phyloP scores from a whole-genome alignment of 2,329 filamentous ascomycete genomes.

The Phaeosphaeriaceae sp. region DNA sequence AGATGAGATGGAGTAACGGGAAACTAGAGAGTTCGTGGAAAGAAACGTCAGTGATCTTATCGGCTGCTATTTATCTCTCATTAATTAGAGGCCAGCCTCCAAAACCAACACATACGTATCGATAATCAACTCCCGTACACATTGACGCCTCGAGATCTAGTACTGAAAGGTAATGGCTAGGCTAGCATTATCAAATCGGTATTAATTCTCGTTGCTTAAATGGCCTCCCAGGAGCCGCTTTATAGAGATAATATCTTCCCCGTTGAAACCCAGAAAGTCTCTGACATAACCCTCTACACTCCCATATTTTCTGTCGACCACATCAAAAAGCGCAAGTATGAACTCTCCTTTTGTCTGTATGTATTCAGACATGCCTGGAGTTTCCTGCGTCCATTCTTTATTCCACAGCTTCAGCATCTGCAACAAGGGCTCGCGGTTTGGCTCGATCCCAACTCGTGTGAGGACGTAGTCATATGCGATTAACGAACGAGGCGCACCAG shows the following conservation, averaged over 20 bases:
- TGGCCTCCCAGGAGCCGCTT: conserved; percentile 13
- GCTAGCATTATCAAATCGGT: too few relatives aligned
- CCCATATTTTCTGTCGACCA: conserved; percentile 21
- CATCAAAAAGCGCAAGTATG: conserved; percentile 19
- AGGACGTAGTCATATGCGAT: conserved; percentile 26
- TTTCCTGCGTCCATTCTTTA: conserved; percentile 18
- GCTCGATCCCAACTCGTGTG: conserved; percentile 24
- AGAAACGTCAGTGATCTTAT: too few relatives aligned
- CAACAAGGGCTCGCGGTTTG: conserved; percentile 14
- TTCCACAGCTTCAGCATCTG: conserved; percentile 22
- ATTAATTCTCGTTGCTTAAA: too few relatives aligned
- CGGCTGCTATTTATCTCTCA: too few relatives aligned
- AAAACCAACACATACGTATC: too few relatives aligned
- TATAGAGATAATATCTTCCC: conserved; percentile 20
- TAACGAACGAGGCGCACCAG: conserved; percentile 7
- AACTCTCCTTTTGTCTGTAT: conserved; percentile 15
- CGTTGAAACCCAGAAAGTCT: conserved; percentile 19
- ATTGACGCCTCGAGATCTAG: too few relatives aligned
- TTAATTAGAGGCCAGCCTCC: too few relatives aligned
- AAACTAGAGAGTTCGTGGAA: too few relatives aligned
- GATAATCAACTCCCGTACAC: too few relatives aligned
- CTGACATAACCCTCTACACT: conserved; percentile 19
- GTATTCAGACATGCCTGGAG: conserved; percentile 20
- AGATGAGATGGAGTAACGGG: too few relatives aligned
- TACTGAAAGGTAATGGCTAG: too few relatives aligned